Base-by-base conservation (phyloP, 2,329 filamentous ascomycete genomes). In the Neocatenulostroma microsporum region DNA sequence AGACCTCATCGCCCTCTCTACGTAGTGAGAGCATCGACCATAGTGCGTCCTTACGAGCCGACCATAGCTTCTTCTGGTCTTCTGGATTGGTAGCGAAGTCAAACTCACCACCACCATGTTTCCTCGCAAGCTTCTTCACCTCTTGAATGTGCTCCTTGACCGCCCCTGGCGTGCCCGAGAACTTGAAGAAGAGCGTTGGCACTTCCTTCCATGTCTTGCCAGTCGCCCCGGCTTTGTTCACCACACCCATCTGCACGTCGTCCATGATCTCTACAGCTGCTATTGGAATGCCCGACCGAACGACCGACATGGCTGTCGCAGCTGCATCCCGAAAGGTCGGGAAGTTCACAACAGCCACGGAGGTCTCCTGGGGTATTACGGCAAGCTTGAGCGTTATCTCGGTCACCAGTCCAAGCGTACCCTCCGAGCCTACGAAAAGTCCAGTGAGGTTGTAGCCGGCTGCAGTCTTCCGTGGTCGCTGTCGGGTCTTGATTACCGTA, bases 211-310 rank as follows among this genome's bases (percentile, higher is more conserved):
- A 89, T 28, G 75, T 73, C 12, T 78, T 79, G 6, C 75, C 72
- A 0, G 82, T 86, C 3, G 76, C 76, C 1, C 82, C 80, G 10
- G 80, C 75, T 36, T 78, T 68, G 61, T 91, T 91, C 54, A 91
- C 79, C 0, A 89, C 82, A 45, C 69, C 73, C 84, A 91, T 91
- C 61, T 88, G 83, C 3, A 89, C 81, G 40, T 91, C 84, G 54
- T 91, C 84, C 82, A 91, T 86, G 48, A 91, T 78, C 61, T 91
- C 84, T 75, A 88, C 81, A 3, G 81, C 81, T 1, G 80, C 82
- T 5, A 88, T 72, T 0, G 80, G 82, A 3, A 87, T 69, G 0
- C 80, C 83, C 1, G 77, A 72, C 49, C 82, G 76, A 70, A 89
- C 82, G 13, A 89, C 76, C 33, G 74, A 75, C 2, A 81, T 80